Base-by-base conservation (phyloP, 2,329 filamentous ascomycete genomes). In the Ampelomyces quisqualis region DNA sequence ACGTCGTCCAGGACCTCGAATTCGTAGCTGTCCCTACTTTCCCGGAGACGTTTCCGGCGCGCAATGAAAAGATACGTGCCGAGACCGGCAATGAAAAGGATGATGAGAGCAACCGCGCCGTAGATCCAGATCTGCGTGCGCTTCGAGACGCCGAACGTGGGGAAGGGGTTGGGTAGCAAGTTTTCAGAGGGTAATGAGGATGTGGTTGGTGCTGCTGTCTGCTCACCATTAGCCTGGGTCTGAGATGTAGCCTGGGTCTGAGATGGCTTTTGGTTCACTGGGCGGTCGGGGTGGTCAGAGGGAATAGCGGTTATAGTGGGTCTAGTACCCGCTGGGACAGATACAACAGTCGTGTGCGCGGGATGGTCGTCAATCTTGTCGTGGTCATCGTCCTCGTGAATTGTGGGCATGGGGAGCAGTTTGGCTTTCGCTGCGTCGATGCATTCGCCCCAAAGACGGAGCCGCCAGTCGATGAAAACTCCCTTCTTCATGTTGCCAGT, bases 71-170 rank as follows among this genome's bases (percentile, higher is more conserved):
- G 80, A 73, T 91, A 96, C 29, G 84, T 75, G n/a, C 82, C 88
- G 0, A 98, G 78, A 3, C 84, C 87, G 40, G 75, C 70, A 67
- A 90, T 90, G 75, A 98, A 98, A 34, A 86, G 73, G 9, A 86
- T 73, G 49, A 98, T 98, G 14, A 96, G 79, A n/a, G 77, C 82
- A 15, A 93, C 72, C 3, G 90, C 83, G 42, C 89, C 90, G 65
- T 85, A 97, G 55, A 98, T 95, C 93, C 93, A 98, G 45, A 87
- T 79, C 64, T 94, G 89, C 0, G 90, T 95, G 60, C 81, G 82
- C 55, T 89, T 89, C 7, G 86, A 90, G 24, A 90, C 85, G 38
- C 90, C 89, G 58, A 97, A 95, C 1, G 88, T 91, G 0, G 91
- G 90, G 63, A 97, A 85, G 74, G 86, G 87, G 6, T 86, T 90